phyloP scores from a whole-genome alignment of 2,329 filamentous ascomycete species.

The Phyllosticta paracitricarpa region DNA sequence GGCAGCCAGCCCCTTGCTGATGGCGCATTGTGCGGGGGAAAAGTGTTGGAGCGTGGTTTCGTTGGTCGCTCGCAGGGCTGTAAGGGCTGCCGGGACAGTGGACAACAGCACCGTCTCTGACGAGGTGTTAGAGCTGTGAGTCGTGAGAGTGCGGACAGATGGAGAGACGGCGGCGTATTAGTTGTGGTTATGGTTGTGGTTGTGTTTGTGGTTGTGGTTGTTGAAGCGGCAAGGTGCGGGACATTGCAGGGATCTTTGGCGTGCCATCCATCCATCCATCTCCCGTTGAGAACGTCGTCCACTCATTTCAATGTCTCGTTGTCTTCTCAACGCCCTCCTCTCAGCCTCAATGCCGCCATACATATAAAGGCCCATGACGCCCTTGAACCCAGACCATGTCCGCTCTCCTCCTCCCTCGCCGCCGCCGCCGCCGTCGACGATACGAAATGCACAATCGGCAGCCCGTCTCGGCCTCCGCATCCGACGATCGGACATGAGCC shows the following conservation, averaged over 20 bases:
- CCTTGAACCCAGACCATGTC: background rate
- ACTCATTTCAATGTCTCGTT: background rate
- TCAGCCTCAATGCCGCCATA: background rate
- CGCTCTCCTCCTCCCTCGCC: background rate
- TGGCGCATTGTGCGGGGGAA: background rate
- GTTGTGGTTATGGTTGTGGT: background rate
- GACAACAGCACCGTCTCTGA: background rate
- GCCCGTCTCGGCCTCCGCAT: background rate
- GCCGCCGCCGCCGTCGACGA: background rate
- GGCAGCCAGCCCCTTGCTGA: background rate
- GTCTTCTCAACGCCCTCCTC: background rate
- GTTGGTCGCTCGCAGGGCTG: background rate
- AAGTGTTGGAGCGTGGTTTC: background rate
- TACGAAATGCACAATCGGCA: constrained; percentile 1
- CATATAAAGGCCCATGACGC: background rate
- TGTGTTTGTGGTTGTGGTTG: background rate
- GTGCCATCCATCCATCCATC: background rate
- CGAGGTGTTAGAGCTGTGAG: background rate
- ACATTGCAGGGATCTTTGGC: background rate
- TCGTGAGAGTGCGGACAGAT: background rate
- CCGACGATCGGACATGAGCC: background rate
- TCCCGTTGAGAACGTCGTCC: too few species aligned
- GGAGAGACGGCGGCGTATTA: background rate
- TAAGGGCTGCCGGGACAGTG: background rate
- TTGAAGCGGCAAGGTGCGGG: background rate